Evolutionary conservation across 768 basidiomycete genomes (phyloP).

Genomic region (Hericium coralloides): DNA sequence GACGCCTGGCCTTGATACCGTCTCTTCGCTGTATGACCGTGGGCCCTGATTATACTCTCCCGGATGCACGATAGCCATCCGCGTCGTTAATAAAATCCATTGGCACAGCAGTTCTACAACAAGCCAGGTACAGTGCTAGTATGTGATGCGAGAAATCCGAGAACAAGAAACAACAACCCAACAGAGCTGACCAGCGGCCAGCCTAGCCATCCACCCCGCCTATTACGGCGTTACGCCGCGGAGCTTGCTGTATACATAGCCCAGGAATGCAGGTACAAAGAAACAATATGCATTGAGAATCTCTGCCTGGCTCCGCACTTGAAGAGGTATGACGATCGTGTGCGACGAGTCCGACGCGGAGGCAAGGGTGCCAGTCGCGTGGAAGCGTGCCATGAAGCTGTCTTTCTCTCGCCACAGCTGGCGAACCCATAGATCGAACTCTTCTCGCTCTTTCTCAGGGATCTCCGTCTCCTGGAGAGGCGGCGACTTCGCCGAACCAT

Average conservation of each 20-base stretch:
- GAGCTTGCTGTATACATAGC: constrained; percentile 33
- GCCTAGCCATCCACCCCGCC: neutral
- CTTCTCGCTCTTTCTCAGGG: constrained; percentile 23
- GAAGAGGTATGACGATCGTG: constrained; percentile 49
- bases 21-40: too few species aligned
- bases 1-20: neutral
- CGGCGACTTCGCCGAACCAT: constrained; percentile 23
- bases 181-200: neutral
- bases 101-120: too few species aligned
- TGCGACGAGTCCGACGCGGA: constrained; percentile 14
- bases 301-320: constrained; percentile 45
- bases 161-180: neutral
- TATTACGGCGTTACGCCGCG: neutral
- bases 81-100: too few species aligned
- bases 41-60: too few species aligned
- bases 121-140: neutral
- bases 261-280: constrained; percentile 48
- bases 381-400: constrained; percentile 57
- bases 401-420: constrained; percentile 85
- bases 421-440: constrained; percentile 81
- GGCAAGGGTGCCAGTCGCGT: constrained; percentile 40
- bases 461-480: constrained; percentile 16
- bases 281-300: constrained; percentile 62
- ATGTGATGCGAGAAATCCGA: neutral
- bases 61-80: too few species aligned